A percentile compares a stretch with the other conserved stretches of the same genome.
phyloP scores from a whole-genome alignment of 345 rosid species.

The Camelina laxa region DNA sequence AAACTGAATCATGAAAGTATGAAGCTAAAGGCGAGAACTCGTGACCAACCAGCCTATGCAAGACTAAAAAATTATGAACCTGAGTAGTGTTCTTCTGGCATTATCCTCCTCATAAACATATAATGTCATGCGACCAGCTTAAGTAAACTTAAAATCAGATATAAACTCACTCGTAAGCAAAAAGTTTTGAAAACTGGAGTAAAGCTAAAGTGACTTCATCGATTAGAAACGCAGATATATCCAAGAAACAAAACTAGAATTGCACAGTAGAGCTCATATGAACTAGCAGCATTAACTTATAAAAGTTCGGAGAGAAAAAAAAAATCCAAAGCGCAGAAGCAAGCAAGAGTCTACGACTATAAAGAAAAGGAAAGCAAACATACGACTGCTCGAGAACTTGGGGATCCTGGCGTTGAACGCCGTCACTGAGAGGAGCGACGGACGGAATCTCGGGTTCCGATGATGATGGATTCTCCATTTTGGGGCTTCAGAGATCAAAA shows the following conservation, averaged over 20 bases:
- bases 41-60: slow-evolving; percentile 6
- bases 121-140: slow-evolving; percentile 4
- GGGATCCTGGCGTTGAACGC: slow-evolving; percentile 18
- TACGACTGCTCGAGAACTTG: slow-evolving; percentile 31
- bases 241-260: slow-evolving; percentile 2
- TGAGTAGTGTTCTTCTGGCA: slow-evolving; percentile 10
- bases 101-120: slow-evolving; percentile 19
- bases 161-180: background rate
- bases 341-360: background rate
- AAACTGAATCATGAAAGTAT: background rate
- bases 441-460: slow-evolving; percentile 27
- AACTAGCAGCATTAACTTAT: background rate
- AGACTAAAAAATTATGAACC: background rate
- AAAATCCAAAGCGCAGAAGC: slow-evolving; percentile 6
- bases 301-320: background rate
- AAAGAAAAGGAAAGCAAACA: slow-evolving; percentile 21
- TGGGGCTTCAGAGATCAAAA: background rate
- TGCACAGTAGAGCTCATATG: background rate
- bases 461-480: slow-evolving; percentile 41
- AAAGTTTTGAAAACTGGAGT: background rate
- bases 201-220: slow-evolving; percentile 4
- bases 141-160: background rate
- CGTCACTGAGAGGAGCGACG: slow-evolving; percentile 30
- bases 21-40: background rate
- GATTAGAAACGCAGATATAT: background rate